A percentile compares a stretch with the other conserved stretches of the same genome.
Conservation (phyloP, 2,329 filamentous ascomycete species). For the Pseudogymnoascus sp. region DNA sequence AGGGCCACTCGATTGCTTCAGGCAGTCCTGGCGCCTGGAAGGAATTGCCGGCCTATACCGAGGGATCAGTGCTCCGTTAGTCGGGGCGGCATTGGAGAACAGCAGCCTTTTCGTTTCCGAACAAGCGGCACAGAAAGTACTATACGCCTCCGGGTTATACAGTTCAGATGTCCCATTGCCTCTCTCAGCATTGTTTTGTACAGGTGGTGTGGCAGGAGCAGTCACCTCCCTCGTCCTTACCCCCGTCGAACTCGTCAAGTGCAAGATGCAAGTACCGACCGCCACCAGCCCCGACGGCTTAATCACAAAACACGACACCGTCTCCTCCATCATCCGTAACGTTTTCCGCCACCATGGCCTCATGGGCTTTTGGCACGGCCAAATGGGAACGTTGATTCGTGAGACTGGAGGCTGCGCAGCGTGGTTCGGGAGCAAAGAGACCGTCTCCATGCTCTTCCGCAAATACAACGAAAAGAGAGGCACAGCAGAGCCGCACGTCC, state of each 20-base stretch:
- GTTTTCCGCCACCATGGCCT: slow-evolving; percentile 79
- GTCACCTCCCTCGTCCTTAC: slow-evolving; percentile 88
- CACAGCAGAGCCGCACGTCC: not conserved
- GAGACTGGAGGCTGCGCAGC: slow-evolving; percentile 89
- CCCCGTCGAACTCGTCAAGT: slow-evolving; percentile 94
- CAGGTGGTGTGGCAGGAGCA: slow-evolving; percentile 78
- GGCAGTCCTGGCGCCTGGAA: slow-evolving; percentile 71
- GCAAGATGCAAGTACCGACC: slow-evolving; percentile 82
- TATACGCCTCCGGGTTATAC: slow-evolving; percentile 47
- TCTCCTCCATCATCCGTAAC: slow-evolving; percentile 64
- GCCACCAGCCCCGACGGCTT: slow-evolving; percentile 34
- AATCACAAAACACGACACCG: slow-evolving; percentile 45
- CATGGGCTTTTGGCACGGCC: slow-evolving; percentile 87
- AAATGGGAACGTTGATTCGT: slow-evolving; percentile 84
- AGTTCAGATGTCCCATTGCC: slow-evolving; percentile 55
- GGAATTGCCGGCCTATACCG: slow-evolving; percentile 73
- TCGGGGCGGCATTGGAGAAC: slow-evolving; percentile 86
- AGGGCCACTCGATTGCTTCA: slow-evolving; percentile 89
- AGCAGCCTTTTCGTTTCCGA: slow-evolving; percentile 92
- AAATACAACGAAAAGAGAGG: slow-evolving; percentile 38
- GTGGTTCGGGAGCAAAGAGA: slow-evolving; percentile 92
- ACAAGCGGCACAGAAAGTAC: slow-evolving; percentile 59
- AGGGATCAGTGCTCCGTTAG: slow-evolving; percentile 82
- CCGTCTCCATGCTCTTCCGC: slow-evolving; percentile 63
- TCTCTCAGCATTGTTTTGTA: slow-evolving; percentile 66